A percentile compares a stretch with the other conserved stretches of the same genome.
These are phyloP conservation scores for Pythium aristosporum DNA, from an alignment of 352 stramenopile species.

Conservation along the genomic window DNA sequence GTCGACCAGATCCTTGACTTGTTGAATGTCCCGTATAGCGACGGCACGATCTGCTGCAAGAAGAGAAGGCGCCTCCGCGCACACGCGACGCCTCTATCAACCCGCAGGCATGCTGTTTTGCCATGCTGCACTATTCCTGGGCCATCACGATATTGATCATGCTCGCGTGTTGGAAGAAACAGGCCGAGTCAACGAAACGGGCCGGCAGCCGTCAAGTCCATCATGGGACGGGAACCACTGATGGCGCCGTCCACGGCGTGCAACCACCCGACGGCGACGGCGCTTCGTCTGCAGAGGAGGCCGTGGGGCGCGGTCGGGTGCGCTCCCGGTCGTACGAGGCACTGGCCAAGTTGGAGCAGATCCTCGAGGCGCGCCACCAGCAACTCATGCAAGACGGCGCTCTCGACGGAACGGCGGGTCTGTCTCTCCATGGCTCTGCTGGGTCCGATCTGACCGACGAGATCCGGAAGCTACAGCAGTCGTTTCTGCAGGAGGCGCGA, in stretches of 20 bases:
- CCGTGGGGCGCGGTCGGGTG: neutral
- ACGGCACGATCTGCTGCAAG: slow-evolving; percentile 6
- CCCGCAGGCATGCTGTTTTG: no score
- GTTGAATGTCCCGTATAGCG: slow-evolving; percentile 1
- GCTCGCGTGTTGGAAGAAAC: neutral
- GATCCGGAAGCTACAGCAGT: slow-evolving; percentile 35
- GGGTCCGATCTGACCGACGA: slow-evolving; percentile 26
- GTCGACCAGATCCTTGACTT: neutral
- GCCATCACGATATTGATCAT: no score
- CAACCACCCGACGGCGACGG: neutral
- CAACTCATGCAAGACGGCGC: slow-evolving; percentile 59
- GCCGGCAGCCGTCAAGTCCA: neutral
- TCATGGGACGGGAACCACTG: neutral
- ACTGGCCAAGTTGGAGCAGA: slow-evolving; percentile 67
- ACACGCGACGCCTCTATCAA: neutral
- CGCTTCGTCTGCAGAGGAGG: neutral
- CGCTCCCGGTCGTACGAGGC: slow-evolving; percentile 71
- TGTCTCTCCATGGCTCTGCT: slow-evolving; percentile 3
- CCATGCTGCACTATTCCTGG: no score
- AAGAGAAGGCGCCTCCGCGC: neutral
- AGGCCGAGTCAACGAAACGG: neutral
- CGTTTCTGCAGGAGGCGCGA: slow-evolving; percentile 18
- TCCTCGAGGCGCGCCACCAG: slow-evolving; percentile 70
- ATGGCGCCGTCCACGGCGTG: neutral
- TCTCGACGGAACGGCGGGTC: slow-evolving; percentile 7